Base-by-base conservation (phyloP, 495 filamentous ascomycete genomes). In the Daldinia concentrica region DNA sequence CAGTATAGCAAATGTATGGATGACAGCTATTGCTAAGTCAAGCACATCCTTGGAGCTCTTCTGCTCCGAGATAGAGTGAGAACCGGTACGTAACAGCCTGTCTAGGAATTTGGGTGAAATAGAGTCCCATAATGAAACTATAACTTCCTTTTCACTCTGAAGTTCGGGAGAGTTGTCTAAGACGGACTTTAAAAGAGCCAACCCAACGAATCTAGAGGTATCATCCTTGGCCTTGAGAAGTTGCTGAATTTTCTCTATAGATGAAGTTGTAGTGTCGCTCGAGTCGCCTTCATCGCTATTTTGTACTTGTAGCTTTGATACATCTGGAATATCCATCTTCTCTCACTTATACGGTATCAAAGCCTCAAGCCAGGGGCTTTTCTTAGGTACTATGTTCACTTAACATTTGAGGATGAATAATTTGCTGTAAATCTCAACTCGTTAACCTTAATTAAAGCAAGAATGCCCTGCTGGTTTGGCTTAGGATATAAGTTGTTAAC, bases 141-240 rank as follows among this genome's bases (percentile, higher is more conserved):
- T 75, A 26, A 60, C 58, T 12, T 67, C 75, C 55, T 79, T 77
- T 68, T 88, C 74, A 45, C 76, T 66, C 65, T 79, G 66, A 30
- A 86, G 75, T 27, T 85, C 79, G 1, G 79, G 72, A 0, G 82
- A 78, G 59, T 87, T 89, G 73, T 89, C 88, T 2, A 90, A 78
- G 4, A 90, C 75, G 7, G 87, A 84, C 62, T 86, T 89, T 39
- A 91, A 76, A 43, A 91, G 77, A 0, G 89, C 86, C n/a, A 91
- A 79, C 0, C 89, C 89, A 39, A 91, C 88, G 58, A 91, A 90
- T 55, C 86, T 84, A 5, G 85, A 86, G 0, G 88, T 91, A 68
- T 91, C 89, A 71, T 89, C 86, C 19, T 85, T 87, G 62, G 86
- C 69, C 50, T 79, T 79, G 7, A 91, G 82, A 22, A 88, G 79